Percentiles rank a stretch among this genome's conserved stretches.
phyloP scores from a whole-genome alignment of 768 basidiomycete genomes.

The Trametes cinnabarina region DNA sequence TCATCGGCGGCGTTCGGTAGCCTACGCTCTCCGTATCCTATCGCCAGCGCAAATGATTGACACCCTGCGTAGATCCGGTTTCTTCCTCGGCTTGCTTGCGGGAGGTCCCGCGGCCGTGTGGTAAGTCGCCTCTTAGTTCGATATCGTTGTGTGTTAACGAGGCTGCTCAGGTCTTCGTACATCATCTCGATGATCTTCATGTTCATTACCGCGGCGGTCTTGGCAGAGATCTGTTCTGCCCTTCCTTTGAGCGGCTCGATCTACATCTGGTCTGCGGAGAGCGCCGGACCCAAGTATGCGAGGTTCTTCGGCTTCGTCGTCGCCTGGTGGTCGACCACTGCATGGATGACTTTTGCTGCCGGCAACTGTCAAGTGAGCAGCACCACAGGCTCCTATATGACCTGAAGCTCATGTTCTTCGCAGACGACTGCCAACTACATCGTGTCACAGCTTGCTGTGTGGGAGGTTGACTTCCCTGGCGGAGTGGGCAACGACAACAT shows the following conservation, averaged over 20 bases:
- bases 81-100: conserved; percentile 80
- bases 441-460: conserved; percentile 79
- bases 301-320: conserved; percentile 87
- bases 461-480: conserved; percentile 80
- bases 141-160: neutral
- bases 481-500: conserved; percentile 67
- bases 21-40: conserved; percentile 12
- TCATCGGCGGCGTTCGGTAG: conserved; percentile 84
- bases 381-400: neutral
- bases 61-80: conserved; percentile 50
- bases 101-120: conserved; percentile 88
- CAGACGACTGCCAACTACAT: conserved; percentile 90
- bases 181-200: conserved; percentile 81
- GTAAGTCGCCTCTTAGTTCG: conserved; percentile 35
- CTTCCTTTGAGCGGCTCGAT: conserved; percentile 87
- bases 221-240: conserved; percentile 90
- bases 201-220: conserved; percentile 81
- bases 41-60: neutral
- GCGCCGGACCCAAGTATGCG: conserved; percentile 83
- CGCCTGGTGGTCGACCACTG: conserved; percentile 91
- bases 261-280: conserved; percentile 93
- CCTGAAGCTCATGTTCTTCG: neutral
- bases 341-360: conserved; percentile 95
- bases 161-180: conserved; percentile 71
- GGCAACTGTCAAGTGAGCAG: conserved; percentile 76